A percentile compares a stretch with the other conserved stretches of the same genome.
These are phyloP conservation scores for Adansonia gregorii DNA, from an alignment of 441 rosid genomes.

Conservation along the genomic window DNA sequence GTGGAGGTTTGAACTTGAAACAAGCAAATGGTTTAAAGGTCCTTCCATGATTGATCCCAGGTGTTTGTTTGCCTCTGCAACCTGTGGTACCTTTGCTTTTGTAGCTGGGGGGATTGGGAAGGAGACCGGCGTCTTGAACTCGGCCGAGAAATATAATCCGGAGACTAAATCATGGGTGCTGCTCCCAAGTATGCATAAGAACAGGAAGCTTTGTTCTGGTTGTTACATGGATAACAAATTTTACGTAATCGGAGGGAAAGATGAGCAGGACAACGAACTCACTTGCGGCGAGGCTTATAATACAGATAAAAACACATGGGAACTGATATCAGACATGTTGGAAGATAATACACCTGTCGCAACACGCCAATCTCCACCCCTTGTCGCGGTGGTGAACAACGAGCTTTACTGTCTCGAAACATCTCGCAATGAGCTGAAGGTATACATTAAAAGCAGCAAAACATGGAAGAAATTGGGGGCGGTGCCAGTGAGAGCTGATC, in stretches of 20 bases:
- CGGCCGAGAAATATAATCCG: constrained; percentile 70
- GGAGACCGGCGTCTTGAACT: constrained; percentile 48
- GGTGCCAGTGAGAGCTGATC: constrained; percentile 78
- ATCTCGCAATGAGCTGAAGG: constrained; percentile 65
- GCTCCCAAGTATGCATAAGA: constrained; percentile 54
- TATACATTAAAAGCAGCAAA: constrained; percentile 50
- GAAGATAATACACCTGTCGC: constrained; percentile 55
- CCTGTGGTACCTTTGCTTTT: constrained; percentile 58
- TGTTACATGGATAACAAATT: constrained; percentile 79
- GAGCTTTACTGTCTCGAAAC: constrained; percentile 77
- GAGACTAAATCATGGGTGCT: constrained; percentile 68
- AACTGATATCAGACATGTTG: constrained; percentile 61
- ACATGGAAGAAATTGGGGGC: constrained; percentile 74
- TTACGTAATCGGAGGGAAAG: constrained; percentile 74
- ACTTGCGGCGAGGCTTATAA: constrained; percentile 83
- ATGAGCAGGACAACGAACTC: constrained; percentile 48
- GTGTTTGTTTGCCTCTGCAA: constrained; percentile 81
- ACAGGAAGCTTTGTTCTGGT: constrained; percentile 66
- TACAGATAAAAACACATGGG: constrained; percentile 56
- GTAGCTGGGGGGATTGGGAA: constrained; percentile 76
- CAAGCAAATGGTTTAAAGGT: constrained; percentile 74
- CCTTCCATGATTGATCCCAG: constrained; percentile 72
- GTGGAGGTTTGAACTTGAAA: constrained; percentile 79
- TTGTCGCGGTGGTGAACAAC: constrained; percentile 69
- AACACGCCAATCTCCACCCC: constrained; percentile 77